Percentiles rank a stretch among this genome's conserved stretches.
Evolutionary conservation across 768 basidiomycete species (phyloP).

Genomic region (Mycena chlorophos): DNA sequence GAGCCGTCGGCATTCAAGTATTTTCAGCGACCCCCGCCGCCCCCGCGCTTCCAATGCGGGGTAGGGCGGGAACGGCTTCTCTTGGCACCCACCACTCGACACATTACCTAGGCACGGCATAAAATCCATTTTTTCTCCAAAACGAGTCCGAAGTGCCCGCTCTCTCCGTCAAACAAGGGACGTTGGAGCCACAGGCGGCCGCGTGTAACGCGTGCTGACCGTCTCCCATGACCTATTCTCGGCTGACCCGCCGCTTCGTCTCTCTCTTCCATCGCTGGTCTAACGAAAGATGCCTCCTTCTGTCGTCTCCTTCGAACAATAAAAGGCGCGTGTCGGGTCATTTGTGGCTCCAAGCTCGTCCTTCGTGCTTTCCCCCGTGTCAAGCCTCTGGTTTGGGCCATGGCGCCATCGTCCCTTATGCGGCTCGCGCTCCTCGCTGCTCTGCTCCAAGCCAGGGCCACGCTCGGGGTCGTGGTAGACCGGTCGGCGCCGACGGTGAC

Average conservation of each 20-base stretch:
- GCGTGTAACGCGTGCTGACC: neutral
- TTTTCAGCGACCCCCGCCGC: neutral
- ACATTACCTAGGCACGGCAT: neutral
- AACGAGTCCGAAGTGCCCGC: neutral
- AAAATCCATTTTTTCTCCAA: neutral
- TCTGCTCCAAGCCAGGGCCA: neutral
- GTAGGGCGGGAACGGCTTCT: neutral
- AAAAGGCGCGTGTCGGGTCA: neutral
- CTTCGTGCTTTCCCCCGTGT: neutral
- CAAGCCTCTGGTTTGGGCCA: neutral
- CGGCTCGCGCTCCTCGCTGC: neutral
- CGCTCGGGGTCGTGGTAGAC: constrained; percentile 3
- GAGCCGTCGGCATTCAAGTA: too few species aligned
- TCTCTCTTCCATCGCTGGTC: neutral
- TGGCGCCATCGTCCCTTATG: neutral
- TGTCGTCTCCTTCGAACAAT: neutral
- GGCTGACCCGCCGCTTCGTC: neutral
- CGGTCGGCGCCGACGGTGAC: constrained; percentile 36
- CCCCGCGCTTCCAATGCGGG: neutral
- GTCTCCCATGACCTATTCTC: neutral
- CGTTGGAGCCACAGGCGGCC: neutral
- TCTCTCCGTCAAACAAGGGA: neutral
- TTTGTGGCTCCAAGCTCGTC: neutral
- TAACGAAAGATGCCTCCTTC: neutral
- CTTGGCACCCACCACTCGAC: neutral